Evolutionary conservation across 768 basidiomycete species (phyloP), one percentile per base, ranked within the genome.

Genomic region (Podaxis sp.): DNA sequence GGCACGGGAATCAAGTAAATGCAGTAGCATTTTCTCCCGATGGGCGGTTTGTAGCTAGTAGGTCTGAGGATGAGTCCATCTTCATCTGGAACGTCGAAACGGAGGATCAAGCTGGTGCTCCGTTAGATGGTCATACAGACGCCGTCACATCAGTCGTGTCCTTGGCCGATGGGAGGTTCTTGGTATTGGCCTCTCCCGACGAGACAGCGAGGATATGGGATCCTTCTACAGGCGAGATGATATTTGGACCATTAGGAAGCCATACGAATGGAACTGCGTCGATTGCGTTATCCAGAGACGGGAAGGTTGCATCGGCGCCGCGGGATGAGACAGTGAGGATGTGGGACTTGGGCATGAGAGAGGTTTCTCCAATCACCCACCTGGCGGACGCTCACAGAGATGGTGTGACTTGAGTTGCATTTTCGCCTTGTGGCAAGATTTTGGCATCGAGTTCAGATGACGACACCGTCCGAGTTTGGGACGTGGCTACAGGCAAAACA

Each of bases 381-480:
- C 9, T 14, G 18, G 35, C 18, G 25, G 25, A 57, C 50, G 66
- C 61, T 11, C 69, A 70, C 50, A 55, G 21, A 5, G 57, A 59
- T 40, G 27, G 38, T 13, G 67, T 71, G 16, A 62, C 11, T 3
- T 64, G 64, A 16, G 65, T 70, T 35, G 63, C 65, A 16, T 72
- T 67, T 55, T 70, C 68, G 1, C 63, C 64, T 2, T 65, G 69
- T 44, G 68, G 65, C 4, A 38, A 38, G 25, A 68, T 67, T 18
- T 61, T 76, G 32, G 75, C 69, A 3, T 78, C 78, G 21, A 71
- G 73, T 16, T 79, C 69, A 4, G 18, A 56, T 21, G 70, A 73
- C 50, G 56, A 59, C n/a, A 69, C 65, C 4, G 36, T 70, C 13
- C 27, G 63, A 6, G 21, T 70, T 11, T 67, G 64, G 65, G 60